Evolutionary conservation across 257 asterid genomes (phyloP).

Genomic region (Solanum pennellii): DNA sequence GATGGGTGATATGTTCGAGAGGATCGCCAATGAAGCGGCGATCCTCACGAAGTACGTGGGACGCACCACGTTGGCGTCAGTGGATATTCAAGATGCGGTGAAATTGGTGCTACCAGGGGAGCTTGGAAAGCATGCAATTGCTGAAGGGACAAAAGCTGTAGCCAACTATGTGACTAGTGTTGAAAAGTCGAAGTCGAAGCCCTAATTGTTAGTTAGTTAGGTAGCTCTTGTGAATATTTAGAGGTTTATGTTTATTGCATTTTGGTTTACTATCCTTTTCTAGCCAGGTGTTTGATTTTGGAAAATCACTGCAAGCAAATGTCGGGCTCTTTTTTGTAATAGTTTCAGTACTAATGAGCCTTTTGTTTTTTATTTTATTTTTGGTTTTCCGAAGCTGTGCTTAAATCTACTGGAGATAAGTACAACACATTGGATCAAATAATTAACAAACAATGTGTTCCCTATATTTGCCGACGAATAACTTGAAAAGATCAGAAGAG

Average conservation of each 20-base stretch:
- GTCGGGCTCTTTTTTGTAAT: neutral
- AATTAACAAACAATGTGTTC: neutral
- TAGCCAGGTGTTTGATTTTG: neutral
- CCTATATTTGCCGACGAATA: neutral
- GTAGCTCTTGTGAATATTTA: neutral
- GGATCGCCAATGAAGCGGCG: slow-evolving; percentile 61
- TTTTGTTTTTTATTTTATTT: too few species aligned
- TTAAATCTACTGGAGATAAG: neutral
- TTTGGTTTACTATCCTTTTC: neutral
- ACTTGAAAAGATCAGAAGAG: neutral
- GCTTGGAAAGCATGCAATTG: slow-evolving; percentile 68
- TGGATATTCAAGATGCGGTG: slow-evolving; percentile 80
- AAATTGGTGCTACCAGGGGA: slow-evolving; percentile 82
- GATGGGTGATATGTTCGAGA: slow-evolving; percentile 73
- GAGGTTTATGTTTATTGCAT: neutral
- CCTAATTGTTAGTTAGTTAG: neutral
- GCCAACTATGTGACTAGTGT: slow-evolving; percentile 16
- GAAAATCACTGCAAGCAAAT: neutral
- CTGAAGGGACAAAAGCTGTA: slow-evolving; percentile 71
- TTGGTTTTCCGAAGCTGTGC: neutral
- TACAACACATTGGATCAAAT: neutral
- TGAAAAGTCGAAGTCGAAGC: neutral
- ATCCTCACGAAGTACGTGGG: slow-evolving; percentile 25
- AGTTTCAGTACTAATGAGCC: neutral
- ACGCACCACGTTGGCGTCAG: slow-evolving; percentile 43